Evolutionary conservation across 202 grass and related monocot species (phyloP), one percentile per base, ranked within the genome.

Genomic region (Eragrostis tef): DNA sequence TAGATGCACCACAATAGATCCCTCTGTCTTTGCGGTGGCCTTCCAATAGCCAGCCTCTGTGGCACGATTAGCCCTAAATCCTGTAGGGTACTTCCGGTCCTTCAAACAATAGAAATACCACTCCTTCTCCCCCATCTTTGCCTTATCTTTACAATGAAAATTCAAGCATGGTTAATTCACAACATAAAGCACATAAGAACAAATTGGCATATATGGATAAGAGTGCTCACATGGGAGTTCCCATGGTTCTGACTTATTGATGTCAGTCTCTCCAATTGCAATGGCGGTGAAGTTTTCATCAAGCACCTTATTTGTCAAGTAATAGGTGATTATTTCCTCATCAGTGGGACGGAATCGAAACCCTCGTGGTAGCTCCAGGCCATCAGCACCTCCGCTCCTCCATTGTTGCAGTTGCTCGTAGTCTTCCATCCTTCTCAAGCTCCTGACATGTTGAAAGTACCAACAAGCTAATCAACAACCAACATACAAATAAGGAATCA

Each of bases 11-110:
- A 6, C 0, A 61, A 6, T 75, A 82, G 79, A 97, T 89, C 58
- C 87, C 86, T 84, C 84, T 89, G 42, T 97, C 93, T 9, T 86
- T 97, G 9, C 93, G 0, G 90, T 97, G 45, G 93, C 93, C 74
- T 97, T 97, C 93, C 88, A 96, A 22, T 91, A 97, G 0, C 90
- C 90, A 0, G 81, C 77, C 41, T 90, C 73, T 0, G 89, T 97
- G 14, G 94, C 91, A 13, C 91, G 66, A 53, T 97, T 97, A 0
- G 89, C 88, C 58, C 94, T 85, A 13, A 84, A 83, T 11, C 94
- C 94, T 0, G 87, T 94, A 2, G 91, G 89, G 77, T 94, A 97
- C 79, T 94, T 97, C 49, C 85, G 86, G 25, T 92, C 94, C 71
- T 78, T 90, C 15, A 87, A 78, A 19, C 71, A 94, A 57, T 83